Percentiles rank a stretch among this genome's conserved stretches.
phyloP scores from a whole-genome alignment of 1,284 basidiomycete genomes.

The Pisolithus thermaeus region DNA sequence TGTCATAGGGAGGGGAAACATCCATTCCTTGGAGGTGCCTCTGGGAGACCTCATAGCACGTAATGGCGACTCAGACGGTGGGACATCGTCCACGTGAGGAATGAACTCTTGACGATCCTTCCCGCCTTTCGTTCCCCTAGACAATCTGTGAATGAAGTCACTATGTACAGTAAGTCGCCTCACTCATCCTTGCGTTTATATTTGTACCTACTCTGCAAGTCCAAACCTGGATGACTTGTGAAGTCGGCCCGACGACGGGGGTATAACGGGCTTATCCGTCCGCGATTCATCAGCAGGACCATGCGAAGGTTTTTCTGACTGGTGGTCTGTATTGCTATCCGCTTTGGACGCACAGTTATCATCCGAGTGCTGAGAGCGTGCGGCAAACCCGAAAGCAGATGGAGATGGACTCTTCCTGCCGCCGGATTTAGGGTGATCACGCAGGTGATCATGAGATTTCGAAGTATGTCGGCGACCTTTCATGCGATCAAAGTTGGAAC shows the following conservation, averaged over 20 bases:
- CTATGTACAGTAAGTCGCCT: conserved; percentile 14
- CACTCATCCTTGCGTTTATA: neutral
- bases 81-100: conserved; percentile 29
- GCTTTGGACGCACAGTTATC: conserved; percentile 10
- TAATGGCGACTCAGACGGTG: conserved; percentile 30
- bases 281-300: neutral
- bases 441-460: conserved; percentile 21
- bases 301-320: conserved; percentile 5
- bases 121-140: conserved; percentile 13
- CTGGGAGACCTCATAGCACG: conserved; percentile 33
- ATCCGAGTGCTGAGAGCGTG: conserved; percentile 8
- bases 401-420: conserved; percentile 5
- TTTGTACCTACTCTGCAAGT: conserved; percentile 24
- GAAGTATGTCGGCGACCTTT: conserved; percentile 12
- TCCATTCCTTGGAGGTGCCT: conserved; percentile 42
- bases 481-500: conserved; percentile 13
- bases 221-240: conserved; percentile 18
- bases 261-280: conserved; percentile 22
- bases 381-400: conserved; percentile 9
- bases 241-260: conserved; percentile 18
- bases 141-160: conserved; percentile 24
- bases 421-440: conserved; percentile 15
- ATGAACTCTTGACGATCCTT: conserved; percentile 11
- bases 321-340: conserved; percentile 3
- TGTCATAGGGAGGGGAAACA: conserved; percentile 67